Evolutionary conservation across 805 yeast genomes (phyloP), one percentile per base, ranked within the genome.

Genomic region (Candida ulmi): DNA sequence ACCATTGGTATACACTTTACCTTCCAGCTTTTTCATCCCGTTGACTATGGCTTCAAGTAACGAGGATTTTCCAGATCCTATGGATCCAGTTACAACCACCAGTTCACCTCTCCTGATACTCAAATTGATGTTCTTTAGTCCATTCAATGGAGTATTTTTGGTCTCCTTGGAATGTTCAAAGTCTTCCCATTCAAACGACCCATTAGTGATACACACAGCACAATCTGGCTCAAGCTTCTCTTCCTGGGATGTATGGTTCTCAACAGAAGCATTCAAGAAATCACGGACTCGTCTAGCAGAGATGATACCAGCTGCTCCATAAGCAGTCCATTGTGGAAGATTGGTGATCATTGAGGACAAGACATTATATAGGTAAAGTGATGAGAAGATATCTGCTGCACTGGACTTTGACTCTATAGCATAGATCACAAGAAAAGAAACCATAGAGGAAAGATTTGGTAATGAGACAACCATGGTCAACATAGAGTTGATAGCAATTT

Each of bases 321-420:
- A 66, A 30, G 80, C 72, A 36, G 80, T 58, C 2, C 84, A 78
- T 48, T 79, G 61, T 11, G 88, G 88, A 31, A 82, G 57, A 66
- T 81, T 65, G 28, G 80, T 67, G 49, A 80, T 71, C 51, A 74
- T 80, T 27, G 68, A 62, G 13, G 80, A 61, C 46, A 83, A 66
- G n/a, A 74, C 68, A 49, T 74, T 75, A 61, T 81, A 82, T 39
- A 81, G 66, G 0, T 87, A 71, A 32, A 83, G 62, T 3, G 90
- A 81, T 1, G 88, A 67, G 53, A 83, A 83, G 26, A 83, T 66
- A 26, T 70, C 65, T 13, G 82, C 84, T 5, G 87, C 76, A 40
- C 63, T 65, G 48, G 50, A 45, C 30, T 65, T 51, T 15, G 64
- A 54, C 16, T 52, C 30, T n/a, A 55, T 44, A 19, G 64, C 67